phyloP scores from a whole-genome alignment of 108 stramenopile species.

The Schizochytrium sp. region DNA sequence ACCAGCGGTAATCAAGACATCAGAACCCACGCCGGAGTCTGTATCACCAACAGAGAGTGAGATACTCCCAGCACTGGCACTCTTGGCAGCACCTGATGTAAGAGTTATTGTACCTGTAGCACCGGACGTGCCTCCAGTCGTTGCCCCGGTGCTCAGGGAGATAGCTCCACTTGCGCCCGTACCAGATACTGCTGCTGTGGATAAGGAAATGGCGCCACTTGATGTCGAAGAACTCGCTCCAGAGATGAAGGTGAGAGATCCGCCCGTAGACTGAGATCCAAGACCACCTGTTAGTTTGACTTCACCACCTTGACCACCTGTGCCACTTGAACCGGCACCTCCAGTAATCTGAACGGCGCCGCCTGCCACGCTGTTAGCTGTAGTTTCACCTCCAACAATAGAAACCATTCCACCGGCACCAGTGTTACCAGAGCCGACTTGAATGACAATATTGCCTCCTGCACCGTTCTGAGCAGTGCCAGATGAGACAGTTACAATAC shows the following conservation, averaged over 20 bases:
- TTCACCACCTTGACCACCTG: conserved; percentile 29
- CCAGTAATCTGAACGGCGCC: neutral
- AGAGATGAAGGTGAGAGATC: conserved; percentile 25
- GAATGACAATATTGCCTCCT: conserved; percentile 67
- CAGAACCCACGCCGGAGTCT: conserved; percentile 47
- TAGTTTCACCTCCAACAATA: neutral
- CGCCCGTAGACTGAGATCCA: conserved; percentile 10
- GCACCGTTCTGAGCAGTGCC: neutral
- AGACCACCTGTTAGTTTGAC: neutral
- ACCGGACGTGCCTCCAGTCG: neutral
- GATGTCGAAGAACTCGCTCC: conserved; percentile 59
- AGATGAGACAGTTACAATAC: neutral
- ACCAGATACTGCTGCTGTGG: conserved; percentile 65
- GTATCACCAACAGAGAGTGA: conserved; percentile 58
- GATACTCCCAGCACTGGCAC: conserved; percentile 38
- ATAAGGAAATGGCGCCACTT: conserved; percentile 65
- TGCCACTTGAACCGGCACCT: conserved; percentile 42
- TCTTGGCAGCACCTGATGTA: conserved; percentile 38
- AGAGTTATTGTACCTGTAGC: conserved; percentile 56
- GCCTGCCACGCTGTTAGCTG: conserved; percentile 17
- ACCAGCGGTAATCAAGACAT: conserved; percentile 43
- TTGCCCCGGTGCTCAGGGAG: conserved; percentile 39
- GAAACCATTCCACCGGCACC: neutral
- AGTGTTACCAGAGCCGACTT: conserved; percentile 66
- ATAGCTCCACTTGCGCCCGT: conserved; percentile 67